phyloP scores from a whole-genome alignment of 1,284 basidiomycete species.

The Megacollybia platyphylla region DNA sequence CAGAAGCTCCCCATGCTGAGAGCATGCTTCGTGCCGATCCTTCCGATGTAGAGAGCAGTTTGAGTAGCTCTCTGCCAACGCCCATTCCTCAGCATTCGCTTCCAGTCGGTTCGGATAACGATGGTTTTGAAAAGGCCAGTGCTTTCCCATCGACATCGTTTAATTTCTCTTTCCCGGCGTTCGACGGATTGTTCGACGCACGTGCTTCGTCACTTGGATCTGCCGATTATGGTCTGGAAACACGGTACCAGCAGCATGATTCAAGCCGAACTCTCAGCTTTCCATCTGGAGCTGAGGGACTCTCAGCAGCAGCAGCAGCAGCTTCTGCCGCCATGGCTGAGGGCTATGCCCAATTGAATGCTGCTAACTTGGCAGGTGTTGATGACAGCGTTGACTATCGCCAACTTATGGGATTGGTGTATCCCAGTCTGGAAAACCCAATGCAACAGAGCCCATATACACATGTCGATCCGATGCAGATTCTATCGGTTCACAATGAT shows the following conservation, averaged over 20 bases:
- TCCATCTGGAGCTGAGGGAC: constrained; percentile 26
- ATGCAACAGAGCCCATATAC: constrained; percentile 50
- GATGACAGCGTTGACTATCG: constrained; percentile 50
- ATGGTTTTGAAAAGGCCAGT: constrained; percentile 24
- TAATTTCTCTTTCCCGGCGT: constrained; percentile 63
- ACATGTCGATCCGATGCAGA: constrained; percentile 81
- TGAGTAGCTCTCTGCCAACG: constrained; percentile 1
- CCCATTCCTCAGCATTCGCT: constrained; percentile 2
- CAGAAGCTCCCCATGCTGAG: constrained; percentile 62
- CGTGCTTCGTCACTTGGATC: constrained; percentile 10
- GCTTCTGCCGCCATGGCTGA: constrained; percentile 57
- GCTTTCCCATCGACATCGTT: constrained; percentile 66
- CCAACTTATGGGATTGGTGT: constrained; percentile 52
- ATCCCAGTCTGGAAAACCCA: constrained; percentile 32
- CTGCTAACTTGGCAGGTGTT: constrained; percentile 32
- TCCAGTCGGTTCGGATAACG: constrained; percentile 11
- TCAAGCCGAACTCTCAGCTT: constrained; percentile 18
- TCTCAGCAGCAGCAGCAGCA: constrained; percentile 48
- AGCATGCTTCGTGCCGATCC: constrained; percentile 68
- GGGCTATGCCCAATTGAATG: constrained; percentile 48
- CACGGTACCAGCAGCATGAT: not conserved
- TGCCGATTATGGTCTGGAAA: not conserved
- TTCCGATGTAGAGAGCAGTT: constrained; percentile 33
- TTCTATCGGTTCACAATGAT: constrained; percentile 36
- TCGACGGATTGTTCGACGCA: constrained; percentile 59